Conservation (phyloP, 352 stramenopile species). For the Pythium brassicae region DNA sequence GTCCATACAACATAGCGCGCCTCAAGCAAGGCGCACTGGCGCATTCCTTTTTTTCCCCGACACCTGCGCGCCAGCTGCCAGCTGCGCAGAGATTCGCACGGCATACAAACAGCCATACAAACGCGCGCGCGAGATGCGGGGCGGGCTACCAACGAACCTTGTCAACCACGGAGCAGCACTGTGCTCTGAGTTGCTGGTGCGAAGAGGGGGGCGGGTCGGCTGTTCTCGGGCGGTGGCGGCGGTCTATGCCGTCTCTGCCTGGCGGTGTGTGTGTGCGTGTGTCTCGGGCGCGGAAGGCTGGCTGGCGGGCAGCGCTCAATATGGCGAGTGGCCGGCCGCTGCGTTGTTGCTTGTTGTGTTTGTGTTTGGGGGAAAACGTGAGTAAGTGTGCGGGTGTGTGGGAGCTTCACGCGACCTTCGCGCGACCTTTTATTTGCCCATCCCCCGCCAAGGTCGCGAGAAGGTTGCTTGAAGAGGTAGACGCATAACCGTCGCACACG, state of each 20-base stretch:
- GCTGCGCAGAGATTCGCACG: conserved; percentile 10
- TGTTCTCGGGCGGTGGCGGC: too few species aligned
- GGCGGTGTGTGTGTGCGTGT: neutral
- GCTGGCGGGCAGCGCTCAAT: too few species aligned
- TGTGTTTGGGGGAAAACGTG: neutral
- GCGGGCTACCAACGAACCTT: neutral
- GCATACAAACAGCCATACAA: conserved; percentile 24
- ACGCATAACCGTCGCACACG: too few species aligned
- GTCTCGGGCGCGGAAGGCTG: too few species aligned
- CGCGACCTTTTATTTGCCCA: neutral
- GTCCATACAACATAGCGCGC: neutral
- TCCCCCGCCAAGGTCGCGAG: conserved; percentile 1
- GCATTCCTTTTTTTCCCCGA: conserved; percentile 15
- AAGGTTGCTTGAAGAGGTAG: conserved; percentile 7
- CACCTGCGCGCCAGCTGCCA: conserved; percentile 2
- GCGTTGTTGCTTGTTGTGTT: neutral
- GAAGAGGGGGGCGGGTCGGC: too few species aligned
- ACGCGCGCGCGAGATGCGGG: neutral
- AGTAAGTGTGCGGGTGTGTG: neutral
- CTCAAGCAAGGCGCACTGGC: neutral
- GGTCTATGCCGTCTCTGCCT: too few species aligned
- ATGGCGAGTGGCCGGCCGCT: neutral
- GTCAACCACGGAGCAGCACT: neutral
- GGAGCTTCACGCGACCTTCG: neutral
- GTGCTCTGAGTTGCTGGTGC: neutral